Evolutionary conservation across 1,139 yeast species (phyloP), one percentile per base, ranked within the genome.

Genomic region (Eremothecium cymbalariae): DNA sequence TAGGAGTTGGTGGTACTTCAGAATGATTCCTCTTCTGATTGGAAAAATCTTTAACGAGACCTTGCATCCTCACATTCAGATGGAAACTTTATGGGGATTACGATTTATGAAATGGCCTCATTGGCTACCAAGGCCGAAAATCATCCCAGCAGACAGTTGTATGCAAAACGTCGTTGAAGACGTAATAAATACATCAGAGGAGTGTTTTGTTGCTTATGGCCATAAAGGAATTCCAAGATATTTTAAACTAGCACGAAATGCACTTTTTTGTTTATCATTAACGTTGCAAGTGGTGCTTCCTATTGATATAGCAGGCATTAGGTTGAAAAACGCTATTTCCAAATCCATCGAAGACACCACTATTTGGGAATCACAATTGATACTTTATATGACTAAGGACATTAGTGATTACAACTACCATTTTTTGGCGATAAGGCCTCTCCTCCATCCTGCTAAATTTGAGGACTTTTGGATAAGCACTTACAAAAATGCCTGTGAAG

Each of bases 1-100:
- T 17, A 27, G 30, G 14, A 27, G 20, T 27, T 27, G 30, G 30
- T 27, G 30, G 30, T 27, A 27, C 14, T 6, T 27, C 15, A 15
- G 21, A 4, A 27, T 16, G 7, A 14, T 27, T 17, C 14, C 12
- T n/a, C 12, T 3, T 25, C 15, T 25, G 13, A n/a, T 6, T 12
- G 28, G 13, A 21, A 21, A 13, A 5, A 5, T 21, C n/a, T 21
- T 21, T 13, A 11, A 13, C 13, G 24, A 21, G 6, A 11, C n/a
- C n/a, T 11, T 13, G 12, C 12, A 21, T 21, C 24, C 24, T 5
- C n/a, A 21, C n/a, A 4, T 21, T 21, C 5, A 11, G 5, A 4
- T 4, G 12, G 24, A 21, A 11, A 3, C 24, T 5, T 13, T 21
- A 13, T 5, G n/a, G 24, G n/a, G 13, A 13, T 13, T 21, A 3